phyloP scores from a whole-genome alignment of 2,329 filamentous ascomycete species.

The Chlorencoelia australis region DNA sequence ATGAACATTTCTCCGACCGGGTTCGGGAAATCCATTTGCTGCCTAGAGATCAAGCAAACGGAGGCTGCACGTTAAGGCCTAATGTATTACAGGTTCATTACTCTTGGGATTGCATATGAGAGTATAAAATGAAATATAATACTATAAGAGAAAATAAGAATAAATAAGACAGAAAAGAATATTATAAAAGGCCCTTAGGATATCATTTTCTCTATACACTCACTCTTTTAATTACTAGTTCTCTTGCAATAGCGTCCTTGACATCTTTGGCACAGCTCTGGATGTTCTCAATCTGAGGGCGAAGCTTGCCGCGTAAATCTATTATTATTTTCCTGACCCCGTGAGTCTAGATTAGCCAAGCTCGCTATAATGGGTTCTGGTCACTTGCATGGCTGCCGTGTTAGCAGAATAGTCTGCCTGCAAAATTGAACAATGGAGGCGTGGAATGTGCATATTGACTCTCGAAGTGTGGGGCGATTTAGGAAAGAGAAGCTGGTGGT shows the following conservation, averaged over 20 bases:
- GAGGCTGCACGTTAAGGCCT: too few species aligned
- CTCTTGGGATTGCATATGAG: too few species aligned
- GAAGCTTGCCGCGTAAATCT: constrained; percentile 7
- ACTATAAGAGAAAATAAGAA: too few species aligned
- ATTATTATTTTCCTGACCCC: constrained; percentile 9
- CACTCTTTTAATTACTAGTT: too few species aligned
- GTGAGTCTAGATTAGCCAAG: constrained; percentile 9
- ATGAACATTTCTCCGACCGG: too few species aligned
- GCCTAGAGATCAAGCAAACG: too few species aligned
- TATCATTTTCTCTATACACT: too few species aligned
- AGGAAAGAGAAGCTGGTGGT: constrained; percentile 29
- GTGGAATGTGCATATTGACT: constrained; percentile 29
- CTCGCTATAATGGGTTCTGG: constrained; percentile 3
- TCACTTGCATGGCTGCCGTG: constrained; percentile 10
- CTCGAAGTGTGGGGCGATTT: constrained; percentile 26
- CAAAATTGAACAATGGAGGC: constrained; percentile 30
- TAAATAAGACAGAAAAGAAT: too few species aligned
- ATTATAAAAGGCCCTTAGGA: too few species aligned
- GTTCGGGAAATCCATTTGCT: too few species aligned
- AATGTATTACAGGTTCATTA: too few species aligned
- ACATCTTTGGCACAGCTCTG: constrained; percentile 10
- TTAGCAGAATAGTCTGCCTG: constrained; percentile 26
- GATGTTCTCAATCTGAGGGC: constrained; percentile 8
- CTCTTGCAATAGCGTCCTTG: constrained; percentile 12
- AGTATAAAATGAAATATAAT: too few species aligned